Evolutionary conservation across 352 stramenopile species (phyloP), one percentile per base, ranked within the genome.

Genomic region (Phytopythium helicoides): DNA sequence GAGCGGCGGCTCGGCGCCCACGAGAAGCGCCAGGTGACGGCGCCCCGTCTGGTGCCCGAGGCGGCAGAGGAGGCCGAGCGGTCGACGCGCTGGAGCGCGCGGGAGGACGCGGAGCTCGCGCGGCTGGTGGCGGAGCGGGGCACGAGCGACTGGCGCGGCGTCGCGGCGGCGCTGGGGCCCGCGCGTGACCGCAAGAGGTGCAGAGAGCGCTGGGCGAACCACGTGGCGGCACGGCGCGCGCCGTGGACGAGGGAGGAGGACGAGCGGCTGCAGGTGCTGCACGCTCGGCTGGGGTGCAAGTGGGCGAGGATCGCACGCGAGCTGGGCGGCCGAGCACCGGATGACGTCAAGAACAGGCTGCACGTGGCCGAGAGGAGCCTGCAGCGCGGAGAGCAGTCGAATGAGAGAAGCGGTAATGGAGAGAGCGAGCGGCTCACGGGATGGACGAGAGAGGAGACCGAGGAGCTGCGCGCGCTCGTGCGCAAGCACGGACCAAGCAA

Each of bases 131-230:
- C 52, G 0, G 38, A 64, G 25, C 26, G 75, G 25, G 74, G 77
- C 1, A 35, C 15, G 0, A 25, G 26, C 9, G 56, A 76, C 15
- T 88, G 76, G 76, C 58, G 67, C 12, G 31, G 39, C n/a, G 69
- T 87, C 12, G 72, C 75, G 0, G 12, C 14, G 34, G 36, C 76
- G 14, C 73, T 91, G 11, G 25, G 14, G 18, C 62, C 71, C 5
- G 54, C 39, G 3, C 65, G 68, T 19, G 69, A 87, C 34, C 76
- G 83, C 18, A 93, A 91, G 57, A 63, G 79, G 6, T 90, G 78
- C 41, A 72, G 83, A 1, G 83, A 93, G 46, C 61, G 83, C n/a
- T 93, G 71, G 22, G 62, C 87, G 31, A 90, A 93, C 52, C 74
- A 89, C 54, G 46, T 90, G 37, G 67, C 74, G 35, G 65, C 77